Conservation (phyloP, 352 stramenopile species). For the Achlya hypogyna region DNA sequence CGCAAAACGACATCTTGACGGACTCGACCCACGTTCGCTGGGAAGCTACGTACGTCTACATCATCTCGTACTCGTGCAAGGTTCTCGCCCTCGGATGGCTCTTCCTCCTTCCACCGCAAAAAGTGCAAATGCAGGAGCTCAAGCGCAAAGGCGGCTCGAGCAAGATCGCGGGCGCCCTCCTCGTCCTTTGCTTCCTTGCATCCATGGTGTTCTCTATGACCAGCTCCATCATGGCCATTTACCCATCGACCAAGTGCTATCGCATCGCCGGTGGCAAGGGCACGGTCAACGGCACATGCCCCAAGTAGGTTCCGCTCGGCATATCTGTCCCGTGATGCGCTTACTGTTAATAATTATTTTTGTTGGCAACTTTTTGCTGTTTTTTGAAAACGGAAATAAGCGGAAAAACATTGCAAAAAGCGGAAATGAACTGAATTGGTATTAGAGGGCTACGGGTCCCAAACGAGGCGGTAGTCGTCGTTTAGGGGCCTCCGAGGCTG, state of each 20-base stretch:
- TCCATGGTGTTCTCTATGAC: background rate
- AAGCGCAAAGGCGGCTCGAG: background rate
- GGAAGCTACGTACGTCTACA: slow-evolving; percentile 38
- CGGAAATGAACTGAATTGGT: too few relatives aligned
- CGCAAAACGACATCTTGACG: slow-evolving; percentile 35
- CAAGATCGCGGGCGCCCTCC: background rate
- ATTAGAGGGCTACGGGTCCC: too few relatives aligned
- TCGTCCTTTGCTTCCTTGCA: background rate
- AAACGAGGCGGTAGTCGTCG: too few relatives aligned
- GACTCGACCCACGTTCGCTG: slow-evolving; percentile 37
- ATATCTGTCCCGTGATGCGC: too few relatives aligned
- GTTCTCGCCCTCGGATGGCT: slow-evolving; percentile 39
- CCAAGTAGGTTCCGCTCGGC: background rate
- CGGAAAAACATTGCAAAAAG: too few relatives aligned
- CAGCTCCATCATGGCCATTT: slow-evolving; percentile 17
- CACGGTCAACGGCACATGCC: background rate
- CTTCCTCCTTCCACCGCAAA: slow-evolving; percentile 35
- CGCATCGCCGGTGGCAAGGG: slow-evolving; percentile 19
- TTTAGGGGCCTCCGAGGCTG: too few relatives aligned
- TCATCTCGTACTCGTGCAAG: slow-evolving; percentile 46
- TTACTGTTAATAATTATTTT: too few relatives aligned
- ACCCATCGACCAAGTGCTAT: slow-evolving; percentile 19
- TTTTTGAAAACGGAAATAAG: too few relatives aligned
- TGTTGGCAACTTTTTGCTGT: too few relatives aligned
- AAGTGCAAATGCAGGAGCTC: slow-evolving; percentile 17